Evolutionary conservation across 2,329 filamentous ascomycete species (phyloP), one percentile per base, ranked within the genome.

Genomic region (Colletotrichum tabaci): DNA sequence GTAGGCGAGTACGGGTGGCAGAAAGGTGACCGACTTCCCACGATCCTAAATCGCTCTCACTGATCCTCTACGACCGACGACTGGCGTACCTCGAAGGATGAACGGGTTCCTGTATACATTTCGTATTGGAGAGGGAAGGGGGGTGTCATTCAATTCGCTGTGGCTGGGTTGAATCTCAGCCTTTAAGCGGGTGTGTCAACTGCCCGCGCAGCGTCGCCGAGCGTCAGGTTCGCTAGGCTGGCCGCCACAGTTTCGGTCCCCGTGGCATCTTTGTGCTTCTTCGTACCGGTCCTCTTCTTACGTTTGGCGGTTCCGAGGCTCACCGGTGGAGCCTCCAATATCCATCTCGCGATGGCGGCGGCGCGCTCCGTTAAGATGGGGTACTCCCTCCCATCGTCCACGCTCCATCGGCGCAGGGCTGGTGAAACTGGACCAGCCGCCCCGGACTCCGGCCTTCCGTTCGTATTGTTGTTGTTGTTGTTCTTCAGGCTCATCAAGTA

Each of bases 341-440:
- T 88, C 93, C 94, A 96, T 52, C 88, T 83, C 0, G 90, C 88
- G 69, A 96, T 89, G 21, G 89, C 88, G 58, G 90, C 87, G 0
- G 93, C 93, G 26, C 93, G 87, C 74, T 93, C 91, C 1, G 92
- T 93, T 21, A 88, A 86, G 74, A 94, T 90, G 2, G 90, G 89
- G 78, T 93, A 93, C 74, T 94, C 92, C 76, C 89, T 90, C 0
- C 87, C 88, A 71, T 92, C 89, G 63, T 92, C 91, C 67, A 89
- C 86, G 6, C 88, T 87, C 90, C 90, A 92, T 10, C 89, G 83
- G 76, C 90, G 91, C 67, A 70, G 35, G 61, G 73, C 7, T 76
- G 78, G 60, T 2, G 66, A 55, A 4, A 55, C 13, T n/a, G 57
- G 63, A 6, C 44, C 57, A 13, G 35, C 2, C 2, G 10, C 35